These are phyloP conservation scores for Pichia sp. DNA, from an alignment of 1,139 yeast genomes.

Conservation along the genomic window DNA sequence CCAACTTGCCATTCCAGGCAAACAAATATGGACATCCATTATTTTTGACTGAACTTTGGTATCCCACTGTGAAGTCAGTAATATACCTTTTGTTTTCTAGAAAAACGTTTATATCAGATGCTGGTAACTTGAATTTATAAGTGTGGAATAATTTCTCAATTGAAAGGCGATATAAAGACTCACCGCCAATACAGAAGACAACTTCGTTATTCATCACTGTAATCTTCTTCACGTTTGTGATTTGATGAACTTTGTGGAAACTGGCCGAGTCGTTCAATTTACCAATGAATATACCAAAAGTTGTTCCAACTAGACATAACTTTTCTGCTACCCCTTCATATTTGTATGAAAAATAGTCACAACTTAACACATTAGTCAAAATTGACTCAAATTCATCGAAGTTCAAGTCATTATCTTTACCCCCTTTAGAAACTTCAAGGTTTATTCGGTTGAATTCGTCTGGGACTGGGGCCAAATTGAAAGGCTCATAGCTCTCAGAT, in stretches of 20 bases:
- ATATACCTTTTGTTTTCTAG: constrained; percentile 21
- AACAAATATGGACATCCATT: constrained; percentile 23
- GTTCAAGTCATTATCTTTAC: not conserved
- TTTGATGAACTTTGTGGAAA: constrained; percentile 61
- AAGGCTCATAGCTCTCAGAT: constrained; percentile 6
- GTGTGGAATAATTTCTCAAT: constrained; percentile 37
- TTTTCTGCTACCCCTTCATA: constrained; percentile 13
- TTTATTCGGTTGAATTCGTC: constrained; percentile 33
- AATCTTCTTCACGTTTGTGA: constrained; percentile 55
- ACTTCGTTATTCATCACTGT: constrained; percentile 57
- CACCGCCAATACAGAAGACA: constrained; percentile 56
- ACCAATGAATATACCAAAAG: constrained; percentile 42
- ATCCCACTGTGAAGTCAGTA: constrained; percentile 26
- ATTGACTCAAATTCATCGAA: constrained; percentile 8
- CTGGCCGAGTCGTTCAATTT: constrained; percentile 32
- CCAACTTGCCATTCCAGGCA: constrained; percentile 27
- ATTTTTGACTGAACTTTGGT: constrained; percentile 23
- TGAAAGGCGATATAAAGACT: constrained; percentile 56
- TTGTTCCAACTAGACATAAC: constrained; percentile 41
- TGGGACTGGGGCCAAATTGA: constrained; percentile 6
- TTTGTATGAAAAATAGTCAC: constrained; percentile 39
- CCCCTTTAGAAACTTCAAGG: constrained; percentile 7
- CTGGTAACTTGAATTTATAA: constrained; percentile 18
- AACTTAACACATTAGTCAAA: constrained; percentile 41
- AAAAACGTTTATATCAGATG: constrained; percentile 20